phyloP scores from a whole-genome alignment of 83 land plant species.

The Picea mariana region DNA sequence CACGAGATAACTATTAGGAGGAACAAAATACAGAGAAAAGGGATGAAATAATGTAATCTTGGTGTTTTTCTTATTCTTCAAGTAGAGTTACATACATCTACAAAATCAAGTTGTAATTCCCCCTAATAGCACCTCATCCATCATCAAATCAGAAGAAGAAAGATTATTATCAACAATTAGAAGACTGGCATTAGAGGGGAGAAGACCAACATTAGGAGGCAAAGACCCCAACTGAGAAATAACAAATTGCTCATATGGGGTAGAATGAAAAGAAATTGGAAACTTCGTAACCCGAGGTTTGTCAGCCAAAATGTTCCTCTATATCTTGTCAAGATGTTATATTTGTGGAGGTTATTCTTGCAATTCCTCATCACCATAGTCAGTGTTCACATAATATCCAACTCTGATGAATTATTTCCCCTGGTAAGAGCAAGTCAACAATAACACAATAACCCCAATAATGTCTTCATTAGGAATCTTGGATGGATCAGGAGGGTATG shows the following conservation, averaged over 20 bases:
- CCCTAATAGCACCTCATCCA: neutral
- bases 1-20: neutral
- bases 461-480: slow-evolving; percentile 79
- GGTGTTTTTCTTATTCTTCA: too few relatives aligned
- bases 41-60: neutral
- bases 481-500: slow-evolving; percentile 70
- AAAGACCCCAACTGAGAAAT: neutral
- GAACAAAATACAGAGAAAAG: neutral
- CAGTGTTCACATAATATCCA: slow-evolving; percentile 84
- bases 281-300: slow-evolving; percentile 63
- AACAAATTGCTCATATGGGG: slow-evolving; percentile 25
- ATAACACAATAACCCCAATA: slow-evolving; percentile 71
- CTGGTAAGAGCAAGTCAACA: slow-evolving; percentile 72
- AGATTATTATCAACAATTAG: neutral
- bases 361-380: slow-evolving; percentile 69
- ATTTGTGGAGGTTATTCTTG: slow-evolving; percentile 72
- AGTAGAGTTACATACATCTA: neutral
- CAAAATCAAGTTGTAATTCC: neutral
- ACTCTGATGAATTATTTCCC: slow-evolving; percentile 78
- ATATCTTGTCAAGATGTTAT: slow-evolving; percentile 64
- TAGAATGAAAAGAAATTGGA: slow-evolving; percentile 78
- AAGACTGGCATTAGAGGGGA: neutral
- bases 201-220: neutral
- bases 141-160: neutral
- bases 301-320: slow-evolving; percentile 66